Conservation (phyloP, 2,329 filamentous ascomycete species). For the Geosmithia putterillii region DNA sequence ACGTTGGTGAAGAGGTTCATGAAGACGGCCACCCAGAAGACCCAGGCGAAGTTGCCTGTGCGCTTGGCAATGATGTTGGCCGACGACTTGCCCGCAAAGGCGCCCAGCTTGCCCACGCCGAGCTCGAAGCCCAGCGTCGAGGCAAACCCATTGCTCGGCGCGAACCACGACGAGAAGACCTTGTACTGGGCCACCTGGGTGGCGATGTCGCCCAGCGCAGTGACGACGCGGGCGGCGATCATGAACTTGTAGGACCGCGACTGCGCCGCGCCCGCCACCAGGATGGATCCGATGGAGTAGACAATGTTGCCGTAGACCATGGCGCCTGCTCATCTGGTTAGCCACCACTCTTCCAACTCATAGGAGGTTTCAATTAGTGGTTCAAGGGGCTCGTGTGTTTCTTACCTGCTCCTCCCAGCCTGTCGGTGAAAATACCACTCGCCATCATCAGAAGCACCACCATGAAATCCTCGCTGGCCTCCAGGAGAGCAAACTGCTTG, state of each 20-base stretch:
- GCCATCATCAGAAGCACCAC: too few relatives aligned
- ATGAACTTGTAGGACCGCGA: constrained; percentile 45
- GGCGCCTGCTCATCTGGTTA: constrained; percentile 16
- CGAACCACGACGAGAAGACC: constrained; percentile 49
- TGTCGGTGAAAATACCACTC: too few relatives aligned
- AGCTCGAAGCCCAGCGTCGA: constrained; percentile 46
- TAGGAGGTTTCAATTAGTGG: too few relatives aligned
- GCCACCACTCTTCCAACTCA: too few relatives aligned
- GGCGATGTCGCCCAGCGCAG: constrained; percentile 45
- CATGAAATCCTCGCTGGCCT: too few relatives aligned
- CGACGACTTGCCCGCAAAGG: constrained; percentile 43
- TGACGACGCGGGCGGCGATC: constrained; percentile 39
- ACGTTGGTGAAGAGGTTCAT: constrained; percentile 51
- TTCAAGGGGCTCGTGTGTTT: too few relatives aligned
- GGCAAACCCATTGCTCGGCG: constrained; percentile 45
- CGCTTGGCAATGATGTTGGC: constrained; percentile 44
- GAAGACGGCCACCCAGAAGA: constrained; percentile 44
- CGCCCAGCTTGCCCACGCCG: constrained; percentile 43
- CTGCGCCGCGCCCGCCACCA: constrained; percentile 41
- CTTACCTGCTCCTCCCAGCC: too few relatives aligned
- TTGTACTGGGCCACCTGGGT: constrained; percentile 51
- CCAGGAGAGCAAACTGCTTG: too few relatives aligned
- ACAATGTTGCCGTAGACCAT: constrained; percentile 44
- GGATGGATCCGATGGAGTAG: constrained; percentile 40
- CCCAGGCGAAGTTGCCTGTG: constrained; percentile 45